Base-by-base conservation (phyloP, 2,329 filamentous ascomycete genomes). In the Aspergillus hiratsukae region DNA sequence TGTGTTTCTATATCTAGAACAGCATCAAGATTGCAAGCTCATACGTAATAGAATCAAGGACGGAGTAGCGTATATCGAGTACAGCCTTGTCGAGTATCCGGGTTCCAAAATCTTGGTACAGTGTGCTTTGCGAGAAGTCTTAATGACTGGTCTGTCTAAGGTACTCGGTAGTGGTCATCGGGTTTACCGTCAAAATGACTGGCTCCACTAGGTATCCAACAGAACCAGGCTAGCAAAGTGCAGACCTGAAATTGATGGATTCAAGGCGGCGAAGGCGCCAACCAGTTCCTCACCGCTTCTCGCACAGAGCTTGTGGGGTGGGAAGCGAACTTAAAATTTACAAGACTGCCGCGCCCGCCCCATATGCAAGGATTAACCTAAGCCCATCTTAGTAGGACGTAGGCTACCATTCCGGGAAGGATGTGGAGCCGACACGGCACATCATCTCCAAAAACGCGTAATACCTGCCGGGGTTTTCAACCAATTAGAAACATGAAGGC, bases 361-460 rank as follows among this genome's bases (percentile, higher is more conserved):
- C 50, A 45, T 2, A 43, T 31, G 43, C 54, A 61, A 53, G 52
- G 57, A 58, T 59, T 31, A 49, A 40, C 28, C 59, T 63, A 64
- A 63, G 29, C 60, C 60, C 31, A 58, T 61, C 61, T 48, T 54
- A 59, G 62, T 53, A 63, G 54, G 50, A 62, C 56, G 60, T 53
- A 50, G 31, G 54, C 51, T 63, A 40, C 62, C 51, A 17, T 43
- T 55, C 55, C 48, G 52, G 61, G 59, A 11, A 60, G 41, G 48
- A 46, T 48, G 55, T 55, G 55, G 50, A 50, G 23, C 56, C 51
- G 54, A 61, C 62, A 61, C 63, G 62, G 62, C 61, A 64, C 58
- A 64, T 64, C 61, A 59, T 65, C 56, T 55, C 58, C 58, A 57
- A 56, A 63, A 62, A 63, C 61, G 63, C 63, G 63, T 65, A 63